A percentile compares a stretch with the other conserved stretches of the same genome.
Conservation (phyloP, 768 basidiomycete species). For the Boletus sp. region DNA sequence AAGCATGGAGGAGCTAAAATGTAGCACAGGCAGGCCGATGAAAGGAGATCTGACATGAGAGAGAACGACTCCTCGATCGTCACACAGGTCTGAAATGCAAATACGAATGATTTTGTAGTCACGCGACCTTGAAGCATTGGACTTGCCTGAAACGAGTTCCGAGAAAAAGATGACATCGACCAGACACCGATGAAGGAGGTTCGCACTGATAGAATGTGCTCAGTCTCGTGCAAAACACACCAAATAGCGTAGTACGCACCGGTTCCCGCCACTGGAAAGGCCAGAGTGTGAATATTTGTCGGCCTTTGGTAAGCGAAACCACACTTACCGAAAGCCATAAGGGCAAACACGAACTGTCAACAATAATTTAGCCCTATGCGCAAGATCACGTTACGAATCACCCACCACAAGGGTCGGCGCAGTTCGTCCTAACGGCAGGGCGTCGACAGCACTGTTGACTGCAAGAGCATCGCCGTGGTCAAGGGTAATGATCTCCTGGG, state of each 20-base stretch:
- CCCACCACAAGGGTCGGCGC: slow-evolving; percentile 12
- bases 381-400: background rate
- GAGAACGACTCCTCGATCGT: slow-evolving; percentile 14
- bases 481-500: background rate
- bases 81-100: slow-evolving; percentile 2
- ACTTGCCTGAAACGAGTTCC: slow-evolving; percentile 9
- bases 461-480: background rate
- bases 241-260: background rate
- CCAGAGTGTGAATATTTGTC: background rate
- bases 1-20: slow-evolving; percentile 10
- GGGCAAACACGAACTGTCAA: slow-evolving; percentile 9
- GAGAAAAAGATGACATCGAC: slow-evolving; percentile 2
- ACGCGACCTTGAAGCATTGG: background rate
- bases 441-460: slow-evolving; percentile 4
- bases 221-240: slow-evolving; percentile 1
- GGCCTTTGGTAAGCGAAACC: background rate
- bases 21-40: slow-evolving; percentile 13
- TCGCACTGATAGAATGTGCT: slow-evolving; percentile 10
- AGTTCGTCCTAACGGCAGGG: slow-evolving; percentile 11
- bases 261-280: slow-evolving; percentile 2
- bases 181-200: slow-evolving; percentile 9
- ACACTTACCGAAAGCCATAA: slow-evolving; percentile 11
- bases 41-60: slow-evolving; percentile 14
- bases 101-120: background rate
- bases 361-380: background rate